A percentile compares a stretch with the other conserved stretches of the same genome.
Evolutionary conservation across 2,329 filamentous ascomycete genomes (phyloP).

Genomic region (Graphiopsis chlorocephala): DNA sequence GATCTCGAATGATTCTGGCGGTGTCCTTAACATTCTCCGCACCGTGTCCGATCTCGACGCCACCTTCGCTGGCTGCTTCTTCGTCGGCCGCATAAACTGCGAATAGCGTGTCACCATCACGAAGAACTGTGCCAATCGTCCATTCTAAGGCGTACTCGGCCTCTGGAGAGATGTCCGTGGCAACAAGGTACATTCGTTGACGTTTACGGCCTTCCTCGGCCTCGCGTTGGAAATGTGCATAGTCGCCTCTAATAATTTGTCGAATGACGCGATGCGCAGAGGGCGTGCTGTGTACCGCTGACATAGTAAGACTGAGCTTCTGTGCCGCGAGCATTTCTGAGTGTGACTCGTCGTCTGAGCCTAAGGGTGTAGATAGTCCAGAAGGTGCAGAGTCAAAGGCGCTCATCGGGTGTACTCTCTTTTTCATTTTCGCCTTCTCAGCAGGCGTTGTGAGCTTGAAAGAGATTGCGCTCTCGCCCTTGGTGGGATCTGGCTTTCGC

Average conservation of each 20-base stretch:
- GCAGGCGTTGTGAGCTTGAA: constrained; percentile 28
- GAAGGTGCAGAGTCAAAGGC: constrained; percentile 73
- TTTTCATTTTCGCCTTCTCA: constrained; percentile 36
- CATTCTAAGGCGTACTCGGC: constrained; percentile 94
- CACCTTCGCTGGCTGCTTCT: constrained; percentile 55
- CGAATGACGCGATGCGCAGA: constrained; percentile 79
- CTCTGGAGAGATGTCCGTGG: constrained; percentile 90
- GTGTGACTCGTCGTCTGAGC: constrained; percentile 80
- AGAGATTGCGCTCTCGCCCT: constrained; percentile 32
- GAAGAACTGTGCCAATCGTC: constrained; percentile 91
- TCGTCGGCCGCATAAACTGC: constrained; percentile 94
- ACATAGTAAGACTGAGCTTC: constrained; percentile 76
- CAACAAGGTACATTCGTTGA: constrained; percentile 89
- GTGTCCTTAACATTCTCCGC: constrained; percentile 73
- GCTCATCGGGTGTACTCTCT: constrained; percentile 68
- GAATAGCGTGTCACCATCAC: constrained; percentile 90
- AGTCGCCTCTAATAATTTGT: constrained; percentile 88
- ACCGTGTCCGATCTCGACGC: constrained; percentile 66
- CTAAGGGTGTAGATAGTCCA: constrained; percentile 59
- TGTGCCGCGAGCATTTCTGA: constrained; percentile 86
- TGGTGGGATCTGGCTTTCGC: constrained; percentile 35
- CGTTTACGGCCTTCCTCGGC: constrained; percentile 75
- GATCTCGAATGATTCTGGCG: constrained; percentile 65
- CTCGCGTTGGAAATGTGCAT: constrained; percentile 69
- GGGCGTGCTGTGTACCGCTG: constrained; percentile 71